A percentile compares a stretch with the other conserved stretches of the same genome.
Conservation (phyloP, 441 rosid species). For the Populus hybrid region DNA sequence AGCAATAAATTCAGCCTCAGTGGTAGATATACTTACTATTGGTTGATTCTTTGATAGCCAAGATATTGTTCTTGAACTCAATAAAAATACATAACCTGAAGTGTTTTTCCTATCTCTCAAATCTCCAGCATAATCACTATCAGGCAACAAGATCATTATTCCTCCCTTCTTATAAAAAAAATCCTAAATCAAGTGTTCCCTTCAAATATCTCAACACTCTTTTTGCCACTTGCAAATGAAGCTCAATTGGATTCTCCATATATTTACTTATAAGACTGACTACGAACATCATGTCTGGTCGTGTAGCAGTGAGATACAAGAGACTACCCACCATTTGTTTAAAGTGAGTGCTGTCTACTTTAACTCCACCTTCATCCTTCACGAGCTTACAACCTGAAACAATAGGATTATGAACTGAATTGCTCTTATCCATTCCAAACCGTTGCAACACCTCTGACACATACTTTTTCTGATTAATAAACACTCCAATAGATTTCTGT, state of each 20-base stretch:
- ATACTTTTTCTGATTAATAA: not conserved
- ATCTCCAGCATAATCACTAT: not conserved
- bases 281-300: not conserved
- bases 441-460: not conserved
- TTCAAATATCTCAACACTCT: not conserved
- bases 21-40: not conserved
- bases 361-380: not conserved
- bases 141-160: not conserved
- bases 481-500: not conserved
- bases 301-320: slow-evolving; percentile 1
- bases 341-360: not conserved
- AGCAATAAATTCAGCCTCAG: too few species aligned
- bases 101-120: not conserved
- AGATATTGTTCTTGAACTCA: not conserved
- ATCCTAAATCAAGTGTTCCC: not conserved
- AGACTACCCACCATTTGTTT: slow-evolving; percentile 4
- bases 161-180: not conserved
- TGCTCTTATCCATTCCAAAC: not conserved
- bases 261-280: not conserved
- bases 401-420: not conserved
- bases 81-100: not conserved
- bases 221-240: not conserved
- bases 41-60: not conserved
- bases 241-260: not conserved
- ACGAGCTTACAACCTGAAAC: not conserved